Conservation (phyloP, 345 rosid species). For the Eucalyptus dawsonii region DNA sequence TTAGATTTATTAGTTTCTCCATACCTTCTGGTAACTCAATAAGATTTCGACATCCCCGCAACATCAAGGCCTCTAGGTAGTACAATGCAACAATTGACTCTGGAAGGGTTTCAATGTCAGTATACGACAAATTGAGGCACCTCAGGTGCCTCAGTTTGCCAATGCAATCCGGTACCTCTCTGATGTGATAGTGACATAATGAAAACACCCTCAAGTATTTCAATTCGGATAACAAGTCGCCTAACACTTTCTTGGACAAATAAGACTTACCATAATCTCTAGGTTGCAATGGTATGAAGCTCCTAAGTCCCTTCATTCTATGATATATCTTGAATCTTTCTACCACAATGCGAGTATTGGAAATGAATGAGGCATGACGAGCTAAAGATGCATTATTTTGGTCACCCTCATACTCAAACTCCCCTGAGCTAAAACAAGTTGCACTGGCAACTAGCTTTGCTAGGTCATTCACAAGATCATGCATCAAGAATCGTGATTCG, state of each 20-base stretch:
- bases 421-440: fast-evolving
- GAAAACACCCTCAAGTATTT: background rate
- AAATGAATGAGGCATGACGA: background rate
- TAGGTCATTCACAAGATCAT: background rate
- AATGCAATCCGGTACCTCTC: background rate
- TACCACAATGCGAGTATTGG: fast-evolving
- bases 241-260: background rate
- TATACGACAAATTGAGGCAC: background rate
- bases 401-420: background rate
- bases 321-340: background rate
- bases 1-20: fast-evolving
- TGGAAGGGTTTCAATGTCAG: fast-evolving
- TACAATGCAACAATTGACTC: too few relatives aligned
- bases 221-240: background rate
- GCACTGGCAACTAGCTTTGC: background rate
- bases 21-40: fast-evolving
- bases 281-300: background rate
- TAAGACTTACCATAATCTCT: fast-evolving
- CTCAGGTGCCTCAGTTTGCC: background rate
- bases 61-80: fast-evolving
- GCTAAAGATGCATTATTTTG: background rate
- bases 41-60: fast-evolving
- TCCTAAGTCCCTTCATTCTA: background rate
- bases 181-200: background rate
- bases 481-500: background rate